These are phyloP conservation scores for Dalechampia spathulata DNA, from an alignment of 441 rosid genomes.

Conservation along the genomic window DNA sequence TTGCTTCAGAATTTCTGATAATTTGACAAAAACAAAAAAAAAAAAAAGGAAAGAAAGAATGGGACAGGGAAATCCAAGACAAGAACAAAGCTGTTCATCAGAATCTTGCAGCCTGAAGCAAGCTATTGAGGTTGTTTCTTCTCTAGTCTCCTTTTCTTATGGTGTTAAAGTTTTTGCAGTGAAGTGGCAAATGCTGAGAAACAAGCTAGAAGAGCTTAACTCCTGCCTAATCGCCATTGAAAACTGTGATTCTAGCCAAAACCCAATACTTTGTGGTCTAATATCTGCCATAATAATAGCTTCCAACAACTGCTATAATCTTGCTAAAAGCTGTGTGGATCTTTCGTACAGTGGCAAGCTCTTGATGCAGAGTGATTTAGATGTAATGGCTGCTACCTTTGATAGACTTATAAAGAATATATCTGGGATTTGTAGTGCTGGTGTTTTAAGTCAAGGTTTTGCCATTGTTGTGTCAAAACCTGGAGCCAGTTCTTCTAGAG, in stretches of 20 bases:
- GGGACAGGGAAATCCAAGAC: conserved; percentile 34
- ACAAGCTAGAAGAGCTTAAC: conserved; percentile 67
- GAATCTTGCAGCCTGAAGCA: conserved; percentile 28
- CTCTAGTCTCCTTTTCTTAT: conserved; percentile 67
- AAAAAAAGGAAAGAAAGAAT: conserved; percentile 7
- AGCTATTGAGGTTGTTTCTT: conserved; percentile 52
- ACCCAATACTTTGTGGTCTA: conserved; percentile 39
- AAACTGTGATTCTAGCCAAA: conserved; percentile 41
- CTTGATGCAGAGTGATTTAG: conserved; percentile 93
- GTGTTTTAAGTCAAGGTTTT: conserved; percentile 48
- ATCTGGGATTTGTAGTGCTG: conserved; percentile 56
- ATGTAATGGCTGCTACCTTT: conserved; percentile 49
- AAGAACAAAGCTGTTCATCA: conserved; percentile 12
- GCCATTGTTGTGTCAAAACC: conserved; percentile 84
- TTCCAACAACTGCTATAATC: conserved; percentile 46
- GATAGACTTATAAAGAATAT: conserved; percentile 46
- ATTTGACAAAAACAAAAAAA: not conserved
- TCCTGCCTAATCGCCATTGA: conserved; percentile 49
- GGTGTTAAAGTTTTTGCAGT: conserved; percentile 60
- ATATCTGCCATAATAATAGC: conserved; percentile 40
- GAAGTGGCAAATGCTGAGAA: conserved; percentile 76
- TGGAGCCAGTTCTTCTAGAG: conserved; percentile 43
- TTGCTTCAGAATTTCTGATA: conserved; percentile 21
- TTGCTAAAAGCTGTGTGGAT: conserved; percentile 64
- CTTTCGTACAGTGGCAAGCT: conserved; percentile 85